Conservation (phyloP, 495 filamentous ascomycete genomes). For the Penicillium simplicissimum region DNA sequence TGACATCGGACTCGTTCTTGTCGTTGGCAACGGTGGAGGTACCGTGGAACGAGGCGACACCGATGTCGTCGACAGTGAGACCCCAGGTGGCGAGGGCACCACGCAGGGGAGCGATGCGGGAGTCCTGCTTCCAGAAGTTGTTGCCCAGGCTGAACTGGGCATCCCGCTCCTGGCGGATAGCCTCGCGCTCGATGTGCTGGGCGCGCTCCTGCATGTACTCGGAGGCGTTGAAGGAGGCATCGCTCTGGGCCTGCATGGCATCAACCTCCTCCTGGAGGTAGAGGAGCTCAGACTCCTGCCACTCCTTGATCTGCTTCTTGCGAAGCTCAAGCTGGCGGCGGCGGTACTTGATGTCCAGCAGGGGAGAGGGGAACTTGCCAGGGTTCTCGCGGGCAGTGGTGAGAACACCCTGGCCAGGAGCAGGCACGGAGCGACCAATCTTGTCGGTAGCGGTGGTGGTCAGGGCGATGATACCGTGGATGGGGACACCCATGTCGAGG, state of each 20-base stretch:
- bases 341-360: constrained; percentile 95
- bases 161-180: constrained; percentile 85
- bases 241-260: constrained; percentile 81
- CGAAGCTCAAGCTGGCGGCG: constrained; percentile 91
- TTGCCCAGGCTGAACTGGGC: constrained; percentile 89
- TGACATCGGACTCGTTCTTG: constrained; percentile 98
- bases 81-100: constrained; percentile 97
- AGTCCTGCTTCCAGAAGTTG: constrained; percentile 96
- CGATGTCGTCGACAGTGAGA: constrained; percentile 94
- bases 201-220: constrained; percentile 87
- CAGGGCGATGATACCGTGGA: constrained; percentile 90
- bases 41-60: constrained; percentile 95
- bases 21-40: constrained; percentile 98
- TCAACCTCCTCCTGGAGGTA: constrained; percentile 89
- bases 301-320: constrained; percentile 87
- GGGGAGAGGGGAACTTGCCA: constrained; percentile 88
- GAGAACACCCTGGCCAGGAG: constrained; percentile 93
- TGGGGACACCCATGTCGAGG: constrained; percentile 97
- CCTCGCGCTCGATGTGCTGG: constrained; percentile 85
- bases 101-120: constrained; percentile 89
- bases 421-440: constrained; percentile 95
- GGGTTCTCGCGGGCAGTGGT: constrained; percentile 93
- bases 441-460: constrained; percentile 99
- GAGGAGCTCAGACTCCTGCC: constrained; percentile 92
- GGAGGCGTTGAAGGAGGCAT: constrained; percentile 66